Conservation (phyloP, 441 rosid genomes). For the Eruca vesicaria region DNA sequence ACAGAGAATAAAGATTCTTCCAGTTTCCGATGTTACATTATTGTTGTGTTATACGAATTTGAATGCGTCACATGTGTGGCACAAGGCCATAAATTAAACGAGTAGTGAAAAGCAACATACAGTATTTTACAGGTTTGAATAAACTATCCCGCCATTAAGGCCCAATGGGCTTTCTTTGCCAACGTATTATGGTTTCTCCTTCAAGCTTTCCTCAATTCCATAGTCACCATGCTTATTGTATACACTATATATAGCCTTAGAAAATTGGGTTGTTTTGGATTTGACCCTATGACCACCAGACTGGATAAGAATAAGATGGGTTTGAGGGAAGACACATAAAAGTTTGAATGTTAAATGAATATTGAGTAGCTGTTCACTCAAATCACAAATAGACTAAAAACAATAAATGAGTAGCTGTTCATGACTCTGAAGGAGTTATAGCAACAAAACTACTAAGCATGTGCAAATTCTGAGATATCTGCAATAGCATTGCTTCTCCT, state of each 20-base stretch:
- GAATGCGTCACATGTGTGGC: no score
- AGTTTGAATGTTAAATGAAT: neutral
- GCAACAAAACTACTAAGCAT: constrained; percentile 40
- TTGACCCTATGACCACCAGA: no score
- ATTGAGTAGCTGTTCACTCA: neutral
- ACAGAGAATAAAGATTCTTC: no score
- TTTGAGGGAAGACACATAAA: constrained; percentile 5
- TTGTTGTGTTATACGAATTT: no score
- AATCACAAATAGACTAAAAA: neutral
- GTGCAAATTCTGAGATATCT: constrained; percentile 39
- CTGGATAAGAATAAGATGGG: neutral
- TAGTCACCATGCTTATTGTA: neutral
- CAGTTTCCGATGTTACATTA: no score
- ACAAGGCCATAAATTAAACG: no score
- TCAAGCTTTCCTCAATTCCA: no score
- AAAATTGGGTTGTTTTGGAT: neutral
- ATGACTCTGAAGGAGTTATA: constrained; percentile 22
- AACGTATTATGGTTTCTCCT: no score
- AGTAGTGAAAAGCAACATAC: no score
- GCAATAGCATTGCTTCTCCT: constrained; percentile 36
- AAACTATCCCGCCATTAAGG: no score
- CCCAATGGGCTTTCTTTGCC: no score
- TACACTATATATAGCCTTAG: constrained; percentile 1
- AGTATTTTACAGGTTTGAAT: no score
- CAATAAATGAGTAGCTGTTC: neutral